Base-by-base conservation (phyloP, 2,329 filamentous ascomycete genomes). In the Aphanoascus verrucosus region DNA sequence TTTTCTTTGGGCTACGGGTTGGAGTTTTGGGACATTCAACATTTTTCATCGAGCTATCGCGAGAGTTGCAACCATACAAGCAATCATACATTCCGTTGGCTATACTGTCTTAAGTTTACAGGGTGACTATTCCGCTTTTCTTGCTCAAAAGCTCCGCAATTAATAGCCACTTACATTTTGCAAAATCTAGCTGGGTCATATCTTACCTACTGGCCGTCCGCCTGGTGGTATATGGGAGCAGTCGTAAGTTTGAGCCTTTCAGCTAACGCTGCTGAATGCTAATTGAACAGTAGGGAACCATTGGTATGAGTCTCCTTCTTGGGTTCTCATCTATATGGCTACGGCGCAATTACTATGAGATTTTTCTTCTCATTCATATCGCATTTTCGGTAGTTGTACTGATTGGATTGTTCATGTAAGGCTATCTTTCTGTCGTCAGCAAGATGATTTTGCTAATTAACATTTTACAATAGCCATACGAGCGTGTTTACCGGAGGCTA, bases 21-120 rank as follows among this genome's bases (percentile, higher is more conserved):
- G 83, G 82, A 80, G 79, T 9, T 85, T 83, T 63, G 74, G 75
- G 1, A 81, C 80, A 0, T 86, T 81, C 61, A 86, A 80, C 58
- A 75, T 80, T 40, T 85, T 85, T 50, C 84, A 86, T 64, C 78
- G 83, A 0, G 82, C 81, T 73, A 72, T 83, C 2, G 83, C 84
- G 0, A 73, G 83, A 15, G 72, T 84, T 1, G 75, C 81, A 5
- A 82, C 82, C 0, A 54, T 81, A 0, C 75, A 85, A 58, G 83
- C 81, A 1, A 71, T 85, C 1, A 64, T 82, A 0, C 84, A 87
- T 60, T 83, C 81, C 0, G 54, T 83, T 1, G 75, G 77, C 0
- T 86, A 84, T 56, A 74, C 78, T 0, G 56, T 77, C 0, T 57
- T 69, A 5, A 41, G 28, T 35, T 15, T 54, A 17, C 28, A 56